phyloP scores from a whole-genome alignment of 2,329 filamentous ascomycete species.

The Dothidotthia symphoricarpi region DNA sequence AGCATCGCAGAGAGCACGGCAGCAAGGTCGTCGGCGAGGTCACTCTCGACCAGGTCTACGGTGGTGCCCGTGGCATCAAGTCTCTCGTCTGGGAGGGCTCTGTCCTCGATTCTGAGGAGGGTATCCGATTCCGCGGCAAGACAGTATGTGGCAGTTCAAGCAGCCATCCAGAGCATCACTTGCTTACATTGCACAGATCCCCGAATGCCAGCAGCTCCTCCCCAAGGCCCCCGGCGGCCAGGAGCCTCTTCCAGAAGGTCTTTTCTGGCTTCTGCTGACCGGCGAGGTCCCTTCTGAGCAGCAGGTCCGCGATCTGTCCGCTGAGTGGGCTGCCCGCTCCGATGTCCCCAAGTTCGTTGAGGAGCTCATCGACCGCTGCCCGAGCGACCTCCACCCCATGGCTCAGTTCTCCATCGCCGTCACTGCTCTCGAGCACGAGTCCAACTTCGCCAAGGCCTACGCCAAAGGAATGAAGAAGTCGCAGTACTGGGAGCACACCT shows the following conservation, averaged over 20 bases:
- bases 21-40: slow-evolving; percentile 96
- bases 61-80: slow-evolving; percentile 98
- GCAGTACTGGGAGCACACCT: slow-evolving; percentile 99
- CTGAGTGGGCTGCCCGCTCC: slow-evolving; percentile 97
- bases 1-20: slow-evolving; percentile 73
- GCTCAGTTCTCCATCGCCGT: slow-evolving; percentile 98
- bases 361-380: slow-evolving; percentile 99
- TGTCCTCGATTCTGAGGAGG: slow-evolving; percentile 96
- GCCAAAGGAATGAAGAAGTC: slow-evolving; percentile 99
- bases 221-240: slow-evolving; percentile 95
- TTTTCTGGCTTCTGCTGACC: slow-evolving; percentile 99
- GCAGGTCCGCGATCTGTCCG: slow-evolving; percentile 96
- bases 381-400: slow-evolving; percentile 98
- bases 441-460: slow-evolving; percentile 96
- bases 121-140: slow-evolving; percentile 98
- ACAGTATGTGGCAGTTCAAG: slow-evolving; percentile 56
- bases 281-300: slow-evolving; percentile 97
- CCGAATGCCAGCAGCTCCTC: slow-evolving; percentile 95
- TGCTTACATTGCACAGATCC: slow-evolving; percentile 59
- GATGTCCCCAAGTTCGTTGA: slow-evolving; percentile 97
- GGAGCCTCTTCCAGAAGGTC: slow-evolving; percentile 96
- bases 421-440: slow-evolving; percentile 97
- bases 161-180: neutral
- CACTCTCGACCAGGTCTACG: slow-evolving; percentile 98
- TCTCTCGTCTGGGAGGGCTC: slow-evolving; percentile 94